Base-by-base conservation (phyloP, 2,329 filamentous ascomycete species). In the Zasmidium cellare region DNA sequence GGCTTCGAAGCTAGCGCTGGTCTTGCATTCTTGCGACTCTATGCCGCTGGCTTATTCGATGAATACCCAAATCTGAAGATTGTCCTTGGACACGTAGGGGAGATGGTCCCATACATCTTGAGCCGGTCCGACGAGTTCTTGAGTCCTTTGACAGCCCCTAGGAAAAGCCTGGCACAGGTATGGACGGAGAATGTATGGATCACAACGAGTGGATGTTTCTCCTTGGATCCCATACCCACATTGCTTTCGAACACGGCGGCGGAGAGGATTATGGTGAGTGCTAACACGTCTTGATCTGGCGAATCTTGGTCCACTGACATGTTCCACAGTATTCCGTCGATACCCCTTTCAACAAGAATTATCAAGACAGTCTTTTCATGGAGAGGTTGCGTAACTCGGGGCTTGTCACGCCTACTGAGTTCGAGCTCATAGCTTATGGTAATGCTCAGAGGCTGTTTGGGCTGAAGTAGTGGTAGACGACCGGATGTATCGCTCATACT, bases 11-110 rank as follows among this genome's bases (percentile, higher is more conserved):
- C 69, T 5, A 76, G 81, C 3, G 78, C 77, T 1, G 81, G 75
- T 0, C 64, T 83, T 23, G 78, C 80, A 47, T 62, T 82, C 11
- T 62, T 84, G 14, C 72, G 75, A 9, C 74, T 87, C 1, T 85
- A 77, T 60, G 77, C 79, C 0, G 71, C 75, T 0, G 82, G 82
- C 1, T 63, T 84, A 1, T 87, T 87, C 59, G 82, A 85, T 65
- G 69, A 74, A 2, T 80, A 78, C 44, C 82, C 83, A 0, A 71
- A 66, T 19, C 65, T 87, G 9, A 84, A 84, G 64, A 73, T 86
- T 44, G 71, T 86, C 3, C 70, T 84, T 35, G 82, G 82, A 0
- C 82, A 84, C 66, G 79, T 82, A 72, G 82, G 82, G 6, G 82
- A 84, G 70, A 75, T 81, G 73, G 64, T 86, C 0, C 82, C 84